Percentiles rank a stretch among this genome's conserved stretches.
Evolutionary conservation across 2,329 filamentous ascomycete species (phyloP).

Genomic region (Tolypocladium paradoxum): DNA sequence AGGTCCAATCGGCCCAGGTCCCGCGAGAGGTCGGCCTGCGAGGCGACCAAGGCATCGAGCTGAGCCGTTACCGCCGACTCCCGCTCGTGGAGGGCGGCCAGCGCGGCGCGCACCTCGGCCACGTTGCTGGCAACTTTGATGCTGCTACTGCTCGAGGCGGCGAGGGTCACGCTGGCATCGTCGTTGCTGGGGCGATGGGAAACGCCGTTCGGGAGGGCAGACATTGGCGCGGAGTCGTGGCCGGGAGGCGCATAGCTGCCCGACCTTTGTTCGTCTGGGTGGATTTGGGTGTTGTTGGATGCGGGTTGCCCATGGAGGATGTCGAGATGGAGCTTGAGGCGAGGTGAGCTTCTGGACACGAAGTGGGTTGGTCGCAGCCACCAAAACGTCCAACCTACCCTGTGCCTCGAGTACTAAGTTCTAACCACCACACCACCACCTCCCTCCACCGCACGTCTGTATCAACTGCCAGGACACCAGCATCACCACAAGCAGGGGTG

Average conservation of each 20-base stretch:
- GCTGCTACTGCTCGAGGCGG: constrained; percentile 11
- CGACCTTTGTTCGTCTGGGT: background rate
- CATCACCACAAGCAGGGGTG: background rate
- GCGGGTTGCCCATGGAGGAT: background rate
- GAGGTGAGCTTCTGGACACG: background rate
- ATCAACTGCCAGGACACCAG: background rate
- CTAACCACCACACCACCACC: background rate
- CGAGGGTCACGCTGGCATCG: constrained; percentile 16
- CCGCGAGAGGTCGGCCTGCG: constrained; percentile 76
- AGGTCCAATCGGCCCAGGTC: constrained; percentile 83
- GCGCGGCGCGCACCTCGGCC: constrained; percentile 67
- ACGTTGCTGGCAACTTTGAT: constrained; percentile 65
- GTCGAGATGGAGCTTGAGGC: background rate
- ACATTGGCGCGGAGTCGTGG: constrained; percentile 33
- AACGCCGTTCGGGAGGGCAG: constrained; percentile 34
- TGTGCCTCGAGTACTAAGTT: no score
- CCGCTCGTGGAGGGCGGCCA: constrained; percentile 63
- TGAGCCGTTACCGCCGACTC: constrained; percentile 65
- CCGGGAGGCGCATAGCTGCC: constrained; percentile 32
- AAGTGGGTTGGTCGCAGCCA: background rate
- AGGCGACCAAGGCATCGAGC: constrained; percentile 66
- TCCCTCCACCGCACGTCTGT: no score
- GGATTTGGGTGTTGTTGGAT: background rate
- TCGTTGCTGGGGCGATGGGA: constrained; percentile 21
- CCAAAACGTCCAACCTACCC: background rate